Percentiles rank a stretch among this genome's conserved stretches.
Conservation (phyloP, 805 yeast species). For the Kuraishia hungarica region DNA sequence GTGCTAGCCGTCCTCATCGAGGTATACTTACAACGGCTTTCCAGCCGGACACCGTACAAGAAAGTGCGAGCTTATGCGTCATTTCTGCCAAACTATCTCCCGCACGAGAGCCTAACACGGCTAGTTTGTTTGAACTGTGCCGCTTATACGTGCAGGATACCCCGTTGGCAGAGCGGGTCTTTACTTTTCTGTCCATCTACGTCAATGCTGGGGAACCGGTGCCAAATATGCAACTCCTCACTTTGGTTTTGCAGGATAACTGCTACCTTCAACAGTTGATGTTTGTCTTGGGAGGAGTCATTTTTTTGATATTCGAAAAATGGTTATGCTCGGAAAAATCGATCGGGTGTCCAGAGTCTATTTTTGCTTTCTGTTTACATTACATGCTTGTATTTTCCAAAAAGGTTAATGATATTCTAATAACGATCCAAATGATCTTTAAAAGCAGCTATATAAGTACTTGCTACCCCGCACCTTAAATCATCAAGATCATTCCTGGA, state of each 20-base stretch:
- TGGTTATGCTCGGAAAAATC: too few relatives aligned
- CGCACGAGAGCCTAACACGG: neutral
- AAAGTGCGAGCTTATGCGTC: neutral
- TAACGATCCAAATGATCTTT: too few relatives aligned
- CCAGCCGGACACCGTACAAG: neutral
- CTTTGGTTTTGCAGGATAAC: neutral
- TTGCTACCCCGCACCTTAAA: too few relatives aligned
- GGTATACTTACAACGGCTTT: neutral
- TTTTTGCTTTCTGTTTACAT: too few relatives aligned
- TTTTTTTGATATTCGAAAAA: too few relatives aligned
- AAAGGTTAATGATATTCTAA: too few relatives aligned
- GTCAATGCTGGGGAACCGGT: neutral
- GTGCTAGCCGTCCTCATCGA: neutral
- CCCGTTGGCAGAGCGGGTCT: neutral
- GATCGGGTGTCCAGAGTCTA: too few relatives aligned
- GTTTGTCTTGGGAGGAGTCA: too few relatives aligned
- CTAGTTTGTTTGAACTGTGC: neutral
- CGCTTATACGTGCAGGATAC: neutral
- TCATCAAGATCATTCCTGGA: neutral
- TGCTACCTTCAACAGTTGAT: too few relatives aligned
- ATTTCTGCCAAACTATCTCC: neutral
- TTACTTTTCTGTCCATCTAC: neutral
- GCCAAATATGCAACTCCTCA: neutral
- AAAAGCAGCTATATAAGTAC: too few relatives aligned
- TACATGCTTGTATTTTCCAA: too few relatives aligned